These are phyloP conservation scores for Begonia masoniana DNA, from an alignment of 306 rosid genomes.

Conservation along the genomic window DNA sequence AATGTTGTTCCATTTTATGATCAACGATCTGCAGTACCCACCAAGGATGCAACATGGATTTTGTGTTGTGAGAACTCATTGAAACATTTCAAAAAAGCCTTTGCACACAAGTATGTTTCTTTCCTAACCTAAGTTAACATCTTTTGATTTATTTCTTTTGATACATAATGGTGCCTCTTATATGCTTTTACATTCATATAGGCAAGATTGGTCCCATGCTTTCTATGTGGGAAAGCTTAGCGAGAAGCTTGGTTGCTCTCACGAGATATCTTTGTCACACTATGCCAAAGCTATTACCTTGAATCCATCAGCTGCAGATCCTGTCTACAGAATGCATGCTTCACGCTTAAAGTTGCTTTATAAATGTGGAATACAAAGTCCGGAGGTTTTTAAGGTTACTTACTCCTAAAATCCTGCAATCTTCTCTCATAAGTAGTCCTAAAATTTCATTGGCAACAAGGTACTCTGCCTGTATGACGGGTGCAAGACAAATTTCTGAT, in stretches of 20 bases:
- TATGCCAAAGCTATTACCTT: slow-evolving; percentile 65
- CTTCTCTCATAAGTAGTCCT: neutral
- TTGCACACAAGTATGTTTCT: slow-evolving; percentile 49
- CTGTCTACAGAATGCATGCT: slow-evolving; percentile 96
- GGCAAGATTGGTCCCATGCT: slow-evolving; percentile 94
- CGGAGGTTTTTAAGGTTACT: slow-evolving; percentile 62
- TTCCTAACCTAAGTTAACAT: slow-evolving; percentile 8
- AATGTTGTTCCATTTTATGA: slow-evolving; percentile 94
- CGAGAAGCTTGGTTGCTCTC: slow-evolving; percentile 75
- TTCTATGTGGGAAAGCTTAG: slow-evolving; percentile 94
- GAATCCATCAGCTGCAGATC: slow-evolving; percentile 86
- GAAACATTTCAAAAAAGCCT: slow-evolving; percentile 96
- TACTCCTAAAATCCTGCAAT: too few species aligned
- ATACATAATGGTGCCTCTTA: too few species aligned
- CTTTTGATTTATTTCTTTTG: slow-evolving; percentile 10
- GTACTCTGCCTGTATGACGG: neutral
- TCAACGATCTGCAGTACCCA: slow-evolving; percentile 73
- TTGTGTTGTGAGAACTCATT: slow-evolving; percentile 73
- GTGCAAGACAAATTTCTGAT: slow-evolving; percentile 5
- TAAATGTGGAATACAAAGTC: slow-evolving; percentile 49
- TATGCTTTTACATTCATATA: slow-evolving; percentile 23
- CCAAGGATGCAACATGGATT: slow-evolving; percentile 71
- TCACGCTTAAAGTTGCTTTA: slow-evolving; percentile 80
- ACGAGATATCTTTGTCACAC: slow-evolving; percentile 62
- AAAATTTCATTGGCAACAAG: too few species aligned